phyloP scores from a whole-genome alignment of 257 asterid genomes.

The Solanum raphanifolium region DNA sequence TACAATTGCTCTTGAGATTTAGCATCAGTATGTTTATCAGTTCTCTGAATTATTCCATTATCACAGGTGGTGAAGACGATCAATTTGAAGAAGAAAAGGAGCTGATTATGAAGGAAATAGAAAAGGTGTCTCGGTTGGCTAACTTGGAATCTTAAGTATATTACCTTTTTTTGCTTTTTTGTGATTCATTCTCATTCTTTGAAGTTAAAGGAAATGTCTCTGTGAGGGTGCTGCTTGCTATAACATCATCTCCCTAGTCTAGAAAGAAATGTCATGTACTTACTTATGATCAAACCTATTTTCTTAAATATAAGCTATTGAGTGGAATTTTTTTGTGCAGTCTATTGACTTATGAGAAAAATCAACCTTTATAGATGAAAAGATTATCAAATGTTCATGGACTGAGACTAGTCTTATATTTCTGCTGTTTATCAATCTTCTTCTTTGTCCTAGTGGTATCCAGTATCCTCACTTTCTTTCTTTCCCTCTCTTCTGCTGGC shows the following conservation, averaged over 20 bases:
- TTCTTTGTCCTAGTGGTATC: not conserved
- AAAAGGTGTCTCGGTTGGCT: constrained; percentile 56
- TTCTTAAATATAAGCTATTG: not conserved
- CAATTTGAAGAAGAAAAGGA: constrained; percentile 95
- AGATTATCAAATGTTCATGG: not conserved
- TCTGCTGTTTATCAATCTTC: not conserved
- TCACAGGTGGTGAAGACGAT: constrained; percentile 84
- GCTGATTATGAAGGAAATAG: constrained; percentile 77
- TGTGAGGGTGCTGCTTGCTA: not conserved
- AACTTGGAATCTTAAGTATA: constrained; percentile 43
- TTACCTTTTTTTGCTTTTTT: not conserved
- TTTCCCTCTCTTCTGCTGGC: not conserved
- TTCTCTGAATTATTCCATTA: not conserved
- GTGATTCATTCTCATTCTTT: not conserved
- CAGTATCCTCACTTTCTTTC: not conserved
- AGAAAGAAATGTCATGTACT: not conserved
- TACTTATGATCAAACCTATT: not conserved
- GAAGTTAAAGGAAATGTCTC: not conserved
- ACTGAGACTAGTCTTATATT: not conserved
- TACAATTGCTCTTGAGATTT: not conserved
- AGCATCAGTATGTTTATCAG: not conserved
- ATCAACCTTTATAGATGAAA: not conserved
- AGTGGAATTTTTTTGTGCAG: not conserved
- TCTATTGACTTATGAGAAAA: not conserved
- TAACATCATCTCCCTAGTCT: not conserved